phyloP scores from a whole-genome alignment of 257 asterid genomes.

The Solanum ossicruentum region DNA sequence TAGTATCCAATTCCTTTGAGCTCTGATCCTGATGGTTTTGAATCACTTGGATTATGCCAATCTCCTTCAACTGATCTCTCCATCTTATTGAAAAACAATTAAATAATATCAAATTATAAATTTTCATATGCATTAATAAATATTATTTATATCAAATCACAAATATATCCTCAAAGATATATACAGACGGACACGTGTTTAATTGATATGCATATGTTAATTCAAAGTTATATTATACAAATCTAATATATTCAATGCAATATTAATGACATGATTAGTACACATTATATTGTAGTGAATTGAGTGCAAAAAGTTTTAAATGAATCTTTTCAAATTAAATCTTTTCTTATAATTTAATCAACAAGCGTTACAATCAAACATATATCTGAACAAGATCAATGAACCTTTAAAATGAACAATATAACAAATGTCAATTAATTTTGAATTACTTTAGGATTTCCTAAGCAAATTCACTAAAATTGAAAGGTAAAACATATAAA shows the following conservation, averaged over 20 bases:
- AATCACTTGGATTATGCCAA: slow-evolving; percentile 2
- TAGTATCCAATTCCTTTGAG: neutral
- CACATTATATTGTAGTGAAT: neutral
- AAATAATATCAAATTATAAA: neutral
- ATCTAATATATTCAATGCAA: neutral
- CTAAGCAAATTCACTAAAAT: neutral
- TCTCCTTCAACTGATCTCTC: slow-evolving; percentile 23
- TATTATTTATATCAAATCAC: neutral
- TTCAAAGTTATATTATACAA: neutral
- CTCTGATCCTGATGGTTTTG: slow-evolving; percentile 31
- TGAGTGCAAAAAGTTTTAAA: neutral
- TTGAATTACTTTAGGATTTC: slow-evolving; percentile 41
- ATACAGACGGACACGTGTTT: neutral
- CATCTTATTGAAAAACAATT: slow-evolving; percentile 19
- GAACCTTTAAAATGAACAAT: neutral
- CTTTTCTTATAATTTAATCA: neutral
- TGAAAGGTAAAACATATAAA: neutral
- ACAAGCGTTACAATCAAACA: slow-evolving; percentile 3
- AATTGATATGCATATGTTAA: neutral
- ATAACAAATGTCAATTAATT: neutral
- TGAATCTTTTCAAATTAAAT: slow-evolving; percentile 19
- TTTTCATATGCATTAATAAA: neutral
- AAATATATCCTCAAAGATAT: neutral
- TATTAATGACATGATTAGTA: neutral
- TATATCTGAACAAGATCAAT: neutral